Base-by-base conservation (phyloP, 768 basidiomycete species). In the Phylloporus sp. region DNA sequence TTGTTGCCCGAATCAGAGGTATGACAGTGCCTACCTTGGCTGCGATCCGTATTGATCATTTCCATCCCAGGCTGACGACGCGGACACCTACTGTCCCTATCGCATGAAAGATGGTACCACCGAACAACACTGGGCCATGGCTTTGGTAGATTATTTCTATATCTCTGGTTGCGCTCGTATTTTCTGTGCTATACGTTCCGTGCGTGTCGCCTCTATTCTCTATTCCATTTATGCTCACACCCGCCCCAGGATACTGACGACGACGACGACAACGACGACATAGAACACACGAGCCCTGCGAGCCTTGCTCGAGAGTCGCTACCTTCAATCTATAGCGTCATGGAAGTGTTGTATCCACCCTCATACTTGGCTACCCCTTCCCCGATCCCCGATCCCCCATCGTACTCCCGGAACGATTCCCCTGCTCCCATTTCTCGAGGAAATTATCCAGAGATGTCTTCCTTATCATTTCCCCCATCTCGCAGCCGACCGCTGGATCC, bases 281-380 rank as follows among this genome's bases (percentile, higher is more conserved):
- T 22, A 5, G 20, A 35, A 2, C 20, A 9, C 9, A 36, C 31
- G 6, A 15, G 9, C 11, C 13, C 7, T 13, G 2, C 44, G 9
- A 23, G 21, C n/a, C 5, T 33, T 34, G 33, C 24, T 22, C 20
- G 6, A 3, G 4, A 7, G 23, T 38, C 36, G 7, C 21, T 62
- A 33, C 62, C 64, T 39, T 46, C 64, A 2, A 50, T 50, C 17
- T 46, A 48, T 20, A 58, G 49, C 29, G 34, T 65, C 27, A 43
- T 62, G 26, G 51, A 64, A n/a, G 50, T 64, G 6, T 33, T 68
- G 10, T 68, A 68, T 37, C 50, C 64, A 6, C 50, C 57, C 0
- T 56, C 59, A 15, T 57, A 52, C 48, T 29, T 47, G 38, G 51
- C 38, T 40, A 35, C 15, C 10, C 38, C 39, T 26, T 17, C 34